These are phyloP conservation scores for Citrus medica DNA, from an alignment of 345 rosid genomes.

Conservation along the genomic window DNA sequence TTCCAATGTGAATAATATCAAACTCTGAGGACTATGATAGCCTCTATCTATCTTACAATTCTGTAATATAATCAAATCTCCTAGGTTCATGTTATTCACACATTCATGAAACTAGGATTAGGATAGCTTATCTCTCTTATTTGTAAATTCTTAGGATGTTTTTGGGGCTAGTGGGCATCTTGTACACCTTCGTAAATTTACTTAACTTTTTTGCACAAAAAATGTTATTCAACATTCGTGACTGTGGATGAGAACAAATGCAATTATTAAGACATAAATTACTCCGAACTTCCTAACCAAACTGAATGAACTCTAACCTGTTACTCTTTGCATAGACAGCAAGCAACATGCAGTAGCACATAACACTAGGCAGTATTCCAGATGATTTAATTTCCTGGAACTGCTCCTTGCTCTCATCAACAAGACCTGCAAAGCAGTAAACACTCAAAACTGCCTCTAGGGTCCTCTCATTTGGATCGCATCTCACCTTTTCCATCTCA, in stretches of 20 bases:
- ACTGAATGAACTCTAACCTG: conserved; percentile 52
- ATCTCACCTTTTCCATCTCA: conserved; percentile 83
- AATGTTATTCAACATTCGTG: neutral
- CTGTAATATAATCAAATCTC: neutral
- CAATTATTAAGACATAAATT: neutral
- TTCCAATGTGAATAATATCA: neutral
- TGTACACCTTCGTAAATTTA: too few relatives aligned
- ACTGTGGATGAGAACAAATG: neutral
- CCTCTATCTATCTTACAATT: conserved; percentile 2
- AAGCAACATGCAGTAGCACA: conserved; percentile 92
- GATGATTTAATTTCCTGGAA: conserved; percentile 81
- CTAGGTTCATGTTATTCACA: neutral
- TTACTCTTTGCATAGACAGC: conserved; percentile 80
- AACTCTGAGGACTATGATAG: neutral
- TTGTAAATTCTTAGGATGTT: too few relatives aligned
- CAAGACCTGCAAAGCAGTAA: conserved; percentile 77
- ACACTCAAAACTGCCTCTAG: conserved; percentile 89
- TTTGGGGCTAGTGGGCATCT: too few relatives aligned
- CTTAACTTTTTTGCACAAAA: too few relatives aligned
- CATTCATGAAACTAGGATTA: too few relatives aligned
- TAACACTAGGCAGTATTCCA: conserved; percentile 78
- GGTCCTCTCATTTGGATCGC: conserved; percentile 79
- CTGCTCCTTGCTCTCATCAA: conserved; percentile 90
- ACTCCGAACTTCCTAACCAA: neutral
- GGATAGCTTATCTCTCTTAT: too few relatives aligned